Evolutionary conservation across 169 alveolate genomes (phyloP), one percentile per base, ranked within the genome.

Genomic region (Miamiensis avidus): DNA sequence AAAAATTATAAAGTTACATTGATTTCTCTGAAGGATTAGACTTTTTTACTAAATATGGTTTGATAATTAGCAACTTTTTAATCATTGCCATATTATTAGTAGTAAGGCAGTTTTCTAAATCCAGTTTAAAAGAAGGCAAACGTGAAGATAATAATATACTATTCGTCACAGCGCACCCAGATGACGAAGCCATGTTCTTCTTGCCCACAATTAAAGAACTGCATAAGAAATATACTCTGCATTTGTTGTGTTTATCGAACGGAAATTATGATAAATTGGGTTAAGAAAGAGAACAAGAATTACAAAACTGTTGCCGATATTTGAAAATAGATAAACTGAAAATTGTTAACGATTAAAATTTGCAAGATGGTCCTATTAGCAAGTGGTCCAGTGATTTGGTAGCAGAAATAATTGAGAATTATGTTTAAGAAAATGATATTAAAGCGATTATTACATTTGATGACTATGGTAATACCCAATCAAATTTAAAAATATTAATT

Each of bases 121-220:
- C 29, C 0, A 29, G 11, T 15, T 74, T 29, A 74, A 16, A 31
- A 28, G 26, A 32, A 0, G 1, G 26, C 31, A 31, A 87, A 6
- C 28, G n/a, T 33, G 86, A 82, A 79, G 72, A 26, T 11, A 85
- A 81, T 64, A 78, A 76, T 69, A 87, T 95, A n/a, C 84, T 93
- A 30, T 78, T 97, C 73, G 92, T 97, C 4, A 92, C 95, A 64
- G 99, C 99, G 16, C 99, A 97, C 85, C 99, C 99, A 31, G 99
- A 97, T 88, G 99, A 97, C 87, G 99, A 97, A 91, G 90, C 96
- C 29, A 97, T 97, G 99, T 97, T 96, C 89, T 96, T 97, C 87
- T 88, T 94, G 29, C 99, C 99, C 11, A 92, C 98, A 34, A 93
- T 97, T 64, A 77, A 86, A 77, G 74, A 88, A 25, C 83, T 95